Percentiles rank a stretch among this genome's conserved stretches.
Evolutionary conservation across 2,329 filamentous ascomycete species (phyloP).

Genomic region (Mariannaea elegans): DNA sequence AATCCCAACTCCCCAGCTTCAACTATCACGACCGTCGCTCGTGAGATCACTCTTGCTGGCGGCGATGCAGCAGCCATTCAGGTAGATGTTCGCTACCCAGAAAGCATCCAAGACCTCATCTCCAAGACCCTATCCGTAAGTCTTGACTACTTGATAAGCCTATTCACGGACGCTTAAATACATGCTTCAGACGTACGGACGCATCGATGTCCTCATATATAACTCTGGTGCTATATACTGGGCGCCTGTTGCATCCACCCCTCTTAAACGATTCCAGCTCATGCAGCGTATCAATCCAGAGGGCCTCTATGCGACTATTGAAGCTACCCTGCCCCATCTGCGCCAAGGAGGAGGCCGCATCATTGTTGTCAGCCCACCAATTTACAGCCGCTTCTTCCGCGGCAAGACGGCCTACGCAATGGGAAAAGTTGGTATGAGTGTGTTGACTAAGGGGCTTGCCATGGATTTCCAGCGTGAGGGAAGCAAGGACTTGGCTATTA

Average conservation of each 20-base stretch:
- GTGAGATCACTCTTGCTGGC: slow-evolving; percentile 74
- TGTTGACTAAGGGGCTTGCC: slow-evolving; percentile 80
- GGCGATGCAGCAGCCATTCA: slow-evolving; percentile 71
- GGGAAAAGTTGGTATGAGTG: slow-evolving; percentile 83
- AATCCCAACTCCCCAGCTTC: slow-evolving; percentile 78
- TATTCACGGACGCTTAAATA: background rate
- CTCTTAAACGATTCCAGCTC: slow-evolving; percentile 78
- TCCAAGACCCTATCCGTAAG: slow-evolving; percentile 58
- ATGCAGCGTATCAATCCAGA: slow-evolving; percentile 81
- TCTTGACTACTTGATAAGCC: no score
- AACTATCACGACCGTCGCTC: slow-evolving; percentile 82
- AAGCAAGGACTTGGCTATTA: slow-evolving; percentile 75
- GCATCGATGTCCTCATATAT: slow-evolving; percentile 80
- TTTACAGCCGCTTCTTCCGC: slow-evolving; percentile 85
- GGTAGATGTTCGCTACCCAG: slow-evolving; percentile 74
- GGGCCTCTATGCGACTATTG: slow-evolving; percentile 77
- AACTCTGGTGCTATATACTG: slow-evolving; percentile 90
- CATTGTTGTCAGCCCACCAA: slow-evolving; percentile 83
- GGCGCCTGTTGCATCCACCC: slow-evolving; percentile 77
- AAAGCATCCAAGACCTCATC: slow-evolving; percentile 69
- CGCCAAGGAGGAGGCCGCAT: slow-evolving; percentile 65
- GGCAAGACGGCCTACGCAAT: slow-evolving; percentile 87
- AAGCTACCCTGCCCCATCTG: slow-evolving; percentile 75
- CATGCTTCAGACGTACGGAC: slow-evolving; percentile 58
- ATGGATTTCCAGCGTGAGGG: slow-evolving; percentile 81